These are phyloP conservation scores for Dothidotthia symphoricarpi DNA, from an alignment of 2,329 filamentous ascomycete genomes.

Conservation along the genomic window DNA sequence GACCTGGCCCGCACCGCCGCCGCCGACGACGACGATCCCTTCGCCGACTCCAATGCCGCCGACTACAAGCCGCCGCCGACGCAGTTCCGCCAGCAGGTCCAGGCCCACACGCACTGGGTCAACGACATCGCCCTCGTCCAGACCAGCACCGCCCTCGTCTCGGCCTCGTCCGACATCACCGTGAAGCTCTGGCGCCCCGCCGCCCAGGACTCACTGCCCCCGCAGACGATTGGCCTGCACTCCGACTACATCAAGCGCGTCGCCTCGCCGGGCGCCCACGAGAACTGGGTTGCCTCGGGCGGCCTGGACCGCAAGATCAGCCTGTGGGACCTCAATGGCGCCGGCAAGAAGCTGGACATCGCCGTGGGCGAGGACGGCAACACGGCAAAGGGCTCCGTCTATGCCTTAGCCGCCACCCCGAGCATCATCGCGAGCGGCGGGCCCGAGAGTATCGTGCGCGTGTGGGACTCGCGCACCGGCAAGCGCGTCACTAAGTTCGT, in stretches of 20 bases:
- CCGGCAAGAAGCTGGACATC: slow-evolving; percentile 82
- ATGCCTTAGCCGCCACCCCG: slow-evolving; percentile 77
- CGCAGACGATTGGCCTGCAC: slow-evolving; percentile 84
- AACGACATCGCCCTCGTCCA: slow-evolving; percentile 85
- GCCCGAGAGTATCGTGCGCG: slow-evolving; percentile 84
- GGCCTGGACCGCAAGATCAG: slow-evolving; percentile 89
- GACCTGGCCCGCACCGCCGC: slow-evolving; percentile 53
- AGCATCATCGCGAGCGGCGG: slow-evolving; percentile 87
- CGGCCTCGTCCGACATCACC: slow-evolving; percentile 88
- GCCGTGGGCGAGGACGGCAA: slow-evolving; percentile 80
- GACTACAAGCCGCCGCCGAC: slow-evolving; percentile 48
- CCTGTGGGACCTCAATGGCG: slow-evolving; percentile 89
- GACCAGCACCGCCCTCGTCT: slow-evolving; percentile 75
- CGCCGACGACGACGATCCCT: slow-evolving; percentile 31
- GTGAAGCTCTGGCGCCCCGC: slow-evolving; percentile 88
- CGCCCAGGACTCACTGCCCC: slow-evolving; percentile 61
- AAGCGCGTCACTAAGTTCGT: slow-evolving; percentile 94
- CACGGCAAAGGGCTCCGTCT: slow-evolving; percentile 87
- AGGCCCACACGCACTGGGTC: slow-evolving; percentile 93
- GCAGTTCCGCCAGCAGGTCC: slow-evolving; percentile 61
- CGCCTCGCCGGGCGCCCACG: slow-evolving; percentile 68
- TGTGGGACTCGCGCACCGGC: slow-evolving; percentile 88
- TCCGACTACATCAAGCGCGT: slow-evolving; percentile 96
- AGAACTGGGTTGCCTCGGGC: slow-evolving; percentile 89
- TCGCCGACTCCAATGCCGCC: slow-evolving; percentile 37